Evolutionary conservation across 257 asterid genomes (phyloP), one percentile per base, ranked within the genome.

Genomic region (Solanum gracilifrons): DNA sequence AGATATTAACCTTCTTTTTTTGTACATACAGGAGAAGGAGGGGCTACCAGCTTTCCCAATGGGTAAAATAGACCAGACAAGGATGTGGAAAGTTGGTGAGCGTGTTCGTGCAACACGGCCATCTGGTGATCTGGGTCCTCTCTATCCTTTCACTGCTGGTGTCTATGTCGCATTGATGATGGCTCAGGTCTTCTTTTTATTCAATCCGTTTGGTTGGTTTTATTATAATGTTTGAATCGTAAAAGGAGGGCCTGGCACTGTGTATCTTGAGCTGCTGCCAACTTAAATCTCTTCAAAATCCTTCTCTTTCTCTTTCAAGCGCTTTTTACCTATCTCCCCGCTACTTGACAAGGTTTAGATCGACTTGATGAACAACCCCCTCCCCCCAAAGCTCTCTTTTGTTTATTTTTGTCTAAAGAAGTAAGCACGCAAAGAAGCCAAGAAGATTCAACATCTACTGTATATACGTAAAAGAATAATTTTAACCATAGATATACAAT

Each of bases 31-130:
- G 98, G 98, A 95, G 76, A 95, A 95, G 86, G 98, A 95, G 46
- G 98, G 98, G 69, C 86, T 96, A 85, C 99, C 98, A 69, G 95
- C 98, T 87, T 96, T 96, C 90, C 99, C 99, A 7, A 96, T 96
- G 99, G 99, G 99, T 73, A 96, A 95, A 85, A 96, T 96, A 82
- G 99, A 96, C 87, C 97, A 93, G 90, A 96, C 99, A 18, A 90
- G 98, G 85, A 95, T 96, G 98, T 96, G 98, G 99, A 96, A 90
- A 77, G 97, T 96, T 8, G 99, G 99, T 89, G 97, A 96, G 91
- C 93, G 92, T 11, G 99, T 96, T 39, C 92, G 99, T 27, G 93
- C 97, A 5, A 66, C 87, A 84, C 94, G 98, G 2, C 94, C 94
- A 12, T 93, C 95, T 0, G 98, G 98, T 87, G 97, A 96, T 90